Conservation (phyloP, 192 early-diverging fungal genomes). For the Pecoramyces ruminantium region DNA sequence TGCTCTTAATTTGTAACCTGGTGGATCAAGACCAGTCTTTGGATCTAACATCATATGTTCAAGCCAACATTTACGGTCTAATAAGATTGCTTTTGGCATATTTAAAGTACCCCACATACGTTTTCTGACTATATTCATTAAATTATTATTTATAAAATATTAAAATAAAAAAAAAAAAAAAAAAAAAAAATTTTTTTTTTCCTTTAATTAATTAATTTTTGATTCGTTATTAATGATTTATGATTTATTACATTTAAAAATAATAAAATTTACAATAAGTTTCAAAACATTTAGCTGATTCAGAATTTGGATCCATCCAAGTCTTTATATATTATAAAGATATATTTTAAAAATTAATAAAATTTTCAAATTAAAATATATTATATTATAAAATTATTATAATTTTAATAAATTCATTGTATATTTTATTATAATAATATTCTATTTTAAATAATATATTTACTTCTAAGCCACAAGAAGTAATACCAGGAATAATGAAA, state of each 20-base stretch:
- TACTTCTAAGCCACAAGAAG: constrained; percentile 63
- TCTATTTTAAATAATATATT: constrained; percentile 47
- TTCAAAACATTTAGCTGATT: background rate
- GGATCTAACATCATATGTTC: constrained; percentile 67
- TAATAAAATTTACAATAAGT: background rate
- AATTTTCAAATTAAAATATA: too few relatives aligned
- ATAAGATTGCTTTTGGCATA: constrained; percentile 57
- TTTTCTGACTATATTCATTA: background rate
- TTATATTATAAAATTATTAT: too few relatives aligned
- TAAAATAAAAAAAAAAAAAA: background rate
- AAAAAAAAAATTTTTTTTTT: background rate
- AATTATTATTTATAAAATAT: too few relatives aligned
- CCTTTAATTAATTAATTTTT: too few relatives aligned
- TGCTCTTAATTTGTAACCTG: constrained; percentile 60
- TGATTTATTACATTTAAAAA: too few relatives aligned
- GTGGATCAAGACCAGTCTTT: constrained; percentile 68
- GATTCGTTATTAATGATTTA: too few relatives aligned
- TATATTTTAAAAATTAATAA: background rate
- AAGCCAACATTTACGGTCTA: constrained; percentile 79
- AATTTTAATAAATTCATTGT: too few relatives aligned
- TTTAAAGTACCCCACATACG: constrained; percentile 29
- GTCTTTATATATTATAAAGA: background rate
- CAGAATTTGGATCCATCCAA: background rate
- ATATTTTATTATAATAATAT: constrained; percentile 35
- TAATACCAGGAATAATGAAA: constrained; percentile 72